Base-by-base conservation (phyloP, 1,284 basidiomycete species). In the Pterulicium gracile region DNA sequence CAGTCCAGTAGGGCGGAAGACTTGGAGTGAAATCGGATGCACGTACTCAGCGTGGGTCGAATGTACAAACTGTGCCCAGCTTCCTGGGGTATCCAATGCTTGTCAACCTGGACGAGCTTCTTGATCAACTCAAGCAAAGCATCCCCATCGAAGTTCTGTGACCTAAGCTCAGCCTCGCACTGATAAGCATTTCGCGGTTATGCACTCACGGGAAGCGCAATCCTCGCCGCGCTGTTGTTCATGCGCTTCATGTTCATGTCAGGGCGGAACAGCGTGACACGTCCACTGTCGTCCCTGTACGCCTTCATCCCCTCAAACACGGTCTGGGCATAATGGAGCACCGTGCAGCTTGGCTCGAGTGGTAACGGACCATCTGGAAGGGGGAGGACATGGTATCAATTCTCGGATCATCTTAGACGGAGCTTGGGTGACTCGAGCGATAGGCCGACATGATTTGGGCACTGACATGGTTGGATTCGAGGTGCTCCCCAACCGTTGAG, bases 181-280 rank as follows among this genome's bases (percentile, higher is more conserved):
- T n/a, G n/a, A n/a, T n/a, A n/a, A n/a, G n/a, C n/a, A n/a, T n/a
- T n/a, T n/a, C n/a, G n/a, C n/a, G n/a, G n/a, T n/a, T n/a, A n/a
- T 32, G 35, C 14, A 64, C 81, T 52, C 53, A 88, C 88, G 4
- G 89, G 89, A 41, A 93, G 64, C 19, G 88, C 84, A 49, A 91
- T 68, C 27, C 86, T 73, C 46, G 62, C 47, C 12, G 89, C 89
- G 53, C 84, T 89, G 27, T 54, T 73, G 64, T 89, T 89, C 88
- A 93, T 88, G 27, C 89, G 79, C 61, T 79, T 80, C 94, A 98
- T 98, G 71, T 98, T 98, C 85, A 94, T 95, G 61, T 98, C 92
- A 1, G 96, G 96, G 45, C 96, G 73, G 75, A 98, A 99, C 51
- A 98, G 67, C 12, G 89, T 81, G 12, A 96, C 77, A 44, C 77